Conservation (phyloP, 805 yeast species). For the Candida pini region DNA sequence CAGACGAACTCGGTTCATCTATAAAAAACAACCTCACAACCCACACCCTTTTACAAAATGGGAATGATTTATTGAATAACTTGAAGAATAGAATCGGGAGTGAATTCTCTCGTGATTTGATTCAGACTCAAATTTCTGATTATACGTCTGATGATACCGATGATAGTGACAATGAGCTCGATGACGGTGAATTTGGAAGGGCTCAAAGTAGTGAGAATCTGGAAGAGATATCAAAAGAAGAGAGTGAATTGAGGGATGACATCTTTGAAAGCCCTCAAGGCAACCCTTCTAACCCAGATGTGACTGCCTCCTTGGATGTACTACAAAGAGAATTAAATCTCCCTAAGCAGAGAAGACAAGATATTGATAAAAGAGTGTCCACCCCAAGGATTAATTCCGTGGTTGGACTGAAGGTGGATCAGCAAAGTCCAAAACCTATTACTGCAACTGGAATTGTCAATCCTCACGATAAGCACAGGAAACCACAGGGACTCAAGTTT, state of each 20-base stretch:
- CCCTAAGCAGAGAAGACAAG: conserved; percentile 5
- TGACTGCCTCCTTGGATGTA: conserved; percentile 16
- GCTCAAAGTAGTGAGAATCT: background rate
- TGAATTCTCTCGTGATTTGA: conserved; percentile 5
- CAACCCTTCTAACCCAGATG: conserved; percentile 8
- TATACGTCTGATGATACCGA: conserved; percentile 21
- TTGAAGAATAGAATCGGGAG: conserved; percentile 16
- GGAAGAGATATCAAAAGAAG: background rate
- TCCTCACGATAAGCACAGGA: too few species aligned
- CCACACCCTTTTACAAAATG: conserved; percentile 18
- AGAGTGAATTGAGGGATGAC: background rate
- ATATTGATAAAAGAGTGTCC: conserved; percentile 11
- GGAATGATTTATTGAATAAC: conserved; percentile 22
- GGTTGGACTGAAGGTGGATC: background rate
- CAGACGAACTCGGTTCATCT: conserved; percentile 20
- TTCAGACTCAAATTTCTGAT: conserved; percentile 14
- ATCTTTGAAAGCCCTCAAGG: conserved; percentile 2
- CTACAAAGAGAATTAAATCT: conserved; percentile 15
- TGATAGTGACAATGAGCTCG: background rate
- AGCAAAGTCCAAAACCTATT: background rate
- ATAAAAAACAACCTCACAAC: conserved; percentile 13
- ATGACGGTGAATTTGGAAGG: too few species aligned
- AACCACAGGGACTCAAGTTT: conserved; percentile 24
- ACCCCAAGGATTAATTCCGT: conserved; percentile 12
- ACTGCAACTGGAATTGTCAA: background rate